A percentile compares a stretch with the other conserved stretches of the same genome.
Evolutionary conservation across 768 basidiomycete species (phyloP).

Genomic region (Kwoniella newhampshirensis): DNA sequence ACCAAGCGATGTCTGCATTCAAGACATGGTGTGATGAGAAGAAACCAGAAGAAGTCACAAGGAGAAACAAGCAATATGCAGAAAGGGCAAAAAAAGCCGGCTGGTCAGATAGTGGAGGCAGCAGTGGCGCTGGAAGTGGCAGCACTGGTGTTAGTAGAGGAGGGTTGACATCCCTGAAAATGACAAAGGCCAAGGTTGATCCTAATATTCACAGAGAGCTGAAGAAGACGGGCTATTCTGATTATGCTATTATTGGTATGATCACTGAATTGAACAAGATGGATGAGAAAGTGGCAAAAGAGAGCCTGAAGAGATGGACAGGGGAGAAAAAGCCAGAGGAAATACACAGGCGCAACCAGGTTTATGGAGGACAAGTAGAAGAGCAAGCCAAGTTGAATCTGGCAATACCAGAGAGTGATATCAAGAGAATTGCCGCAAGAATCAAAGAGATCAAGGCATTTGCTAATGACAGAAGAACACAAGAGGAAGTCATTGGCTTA

Average conservation of each 20-base stretch:
- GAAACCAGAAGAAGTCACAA: neutral
- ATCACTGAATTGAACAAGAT: conserved; percentile 8
- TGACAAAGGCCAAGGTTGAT: neutral
- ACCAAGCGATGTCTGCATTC: conserved; percentile 1
- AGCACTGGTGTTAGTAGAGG: neutral
- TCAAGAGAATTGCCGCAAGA: neutral
- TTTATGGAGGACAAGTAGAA: no score
- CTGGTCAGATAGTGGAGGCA: neutral
- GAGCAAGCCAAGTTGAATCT: no score
- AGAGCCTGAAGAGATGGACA: neutral
- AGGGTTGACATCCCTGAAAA: conserved; percentile 9
- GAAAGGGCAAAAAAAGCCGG: conserved; percentile 1
- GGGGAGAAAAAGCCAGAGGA: no score
- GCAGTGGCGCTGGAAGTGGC: conserved; percentile 2
- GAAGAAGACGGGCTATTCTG: no score
- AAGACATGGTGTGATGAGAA: conserved; percentile 6
- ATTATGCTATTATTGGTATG: neutral
- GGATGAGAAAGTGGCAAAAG: neutral
- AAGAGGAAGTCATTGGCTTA: neutral
- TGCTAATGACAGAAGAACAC: neutral
- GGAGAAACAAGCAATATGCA: conserved; percentile 3
- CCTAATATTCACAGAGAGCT: neutral
- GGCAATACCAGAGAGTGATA: neutral
- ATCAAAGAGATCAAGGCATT: neutral
- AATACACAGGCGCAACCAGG: no score